phyloP scores from a whole-genome alignment of 139 green algal species.

The Parachlorella kessleri region DNA sequence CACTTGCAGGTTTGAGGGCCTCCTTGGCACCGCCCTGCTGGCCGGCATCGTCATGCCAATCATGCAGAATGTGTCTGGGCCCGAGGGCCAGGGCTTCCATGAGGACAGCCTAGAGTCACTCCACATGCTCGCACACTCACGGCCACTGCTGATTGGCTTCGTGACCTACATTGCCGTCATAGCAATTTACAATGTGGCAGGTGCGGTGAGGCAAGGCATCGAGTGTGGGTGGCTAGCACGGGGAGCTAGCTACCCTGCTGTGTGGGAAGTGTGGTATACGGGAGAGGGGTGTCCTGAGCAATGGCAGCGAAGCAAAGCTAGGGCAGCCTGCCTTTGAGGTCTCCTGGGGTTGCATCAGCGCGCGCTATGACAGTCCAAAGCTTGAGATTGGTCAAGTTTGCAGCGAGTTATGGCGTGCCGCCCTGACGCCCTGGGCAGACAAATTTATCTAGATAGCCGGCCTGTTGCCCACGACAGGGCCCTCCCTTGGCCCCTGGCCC shows the following conservation, averaged over 20 bases:
- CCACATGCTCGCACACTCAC: conserved; percentile 50
- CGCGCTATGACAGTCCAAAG: not conserved
- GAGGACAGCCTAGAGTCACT: conserved; percentile 80
- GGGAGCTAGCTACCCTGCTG: no score
- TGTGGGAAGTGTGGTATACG: no score
- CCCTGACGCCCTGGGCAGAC: no score
- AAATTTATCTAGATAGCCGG: not conserved
- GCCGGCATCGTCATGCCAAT: conserved; percentile 50
- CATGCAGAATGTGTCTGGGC: conserved; percentile 47
- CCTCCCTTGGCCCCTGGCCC: not conserved
- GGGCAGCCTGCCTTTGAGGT: no score
- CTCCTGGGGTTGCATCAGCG: not conserved
- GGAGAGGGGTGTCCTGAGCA: no score
- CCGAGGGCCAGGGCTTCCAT: conserved; percentile 80
- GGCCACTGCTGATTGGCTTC: conserved; percentile 44
- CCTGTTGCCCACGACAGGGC: not conserved
- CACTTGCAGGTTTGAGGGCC: conserved; percentile 43
- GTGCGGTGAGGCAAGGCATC: no score
- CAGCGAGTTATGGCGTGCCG: not conserved
- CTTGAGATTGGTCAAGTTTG: not conserved
- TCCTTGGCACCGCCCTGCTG: conserved; percentile 55
- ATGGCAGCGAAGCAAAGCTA: no score
- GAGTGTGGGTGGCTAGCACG: no score
- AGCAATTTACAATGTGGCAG: conserved; percentile 68
- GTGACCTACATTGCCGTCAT: conserved; percentile 64